Evolutionary conservation across 1,284 basidiomycete genomes (phyloP).

Genomic region (Puccinia coronata): DNA sequence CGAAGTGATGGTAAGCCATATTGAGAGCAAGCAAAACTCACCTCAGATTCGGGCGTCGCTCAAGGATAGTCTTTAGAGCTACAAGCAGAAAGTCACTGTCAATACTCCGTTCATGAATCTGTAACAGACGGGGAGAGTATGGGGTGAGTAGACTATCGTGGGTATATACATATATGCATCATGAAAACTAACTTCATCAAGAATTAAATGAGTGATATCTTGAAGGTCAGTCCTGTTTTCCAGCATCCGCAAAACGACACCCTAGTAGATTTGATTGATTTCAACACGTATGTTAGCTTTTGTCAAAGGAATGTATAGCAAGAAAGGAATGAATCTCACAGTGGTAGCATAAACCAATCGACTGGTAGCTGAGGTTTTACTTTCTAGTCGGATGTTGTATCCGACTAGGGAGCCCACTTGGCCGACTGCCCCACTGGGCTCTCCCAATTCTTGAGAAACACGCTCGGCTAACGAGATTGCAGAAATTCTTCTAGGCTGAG

Average conservation of each 20-base stretch:
- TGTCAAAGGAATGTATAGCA: not conserved
- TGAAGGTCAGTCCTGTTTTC: slow-evolving; percentile 84
- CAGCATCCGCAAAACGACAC: slow-evolving; percentile 94
- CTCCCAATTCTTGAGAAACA: slow-evolving; percentile 90
- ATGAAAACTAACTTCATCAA: slow-evolving; percentile 71
- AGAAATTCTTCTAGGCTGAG: slow-evolving; percentile 93
- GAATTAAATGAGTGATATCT: slow-evolving; percentile 86
- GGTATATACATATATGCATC: slow-evolving; percentile 59
- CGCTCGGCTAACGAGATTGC: slow-evolving; percentile 95
- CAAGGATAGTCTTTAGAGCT: slow-evolving; percentile 86
- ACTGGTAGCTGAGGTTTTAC: slow-evolving; percentile 61
- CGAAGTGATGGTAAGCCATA: too few species aligned
- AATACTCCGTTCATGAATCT: slow-evolving; percentile 89
- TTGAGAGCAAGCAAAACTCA: slow-evolving; percentile 56
- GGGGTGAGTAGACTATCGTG: not conserved
- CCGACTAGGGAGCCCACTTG: slow-evolving; percentile 80
- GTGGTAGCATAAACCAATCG: slow-evolving; percentile 74
- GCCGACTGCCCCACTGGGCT: slow-evolving; percentile 77
- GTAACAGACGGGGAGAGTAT: not conserved
- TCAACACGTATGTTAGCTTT: not conserved
- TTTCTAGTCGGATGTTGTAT: slow-evolving; percentile 91
- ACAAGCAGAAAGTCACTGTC: slow-evolving; percentile 97
- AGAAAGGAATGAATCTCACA: slow-evolving; percentile 64
- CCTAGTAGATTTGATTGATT: slow-evolving; percentile 63
- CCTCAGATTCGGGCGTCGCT: slow-evolving; percentile 80